Conservation (phyloP, 2,329 filamentous ascomycete genomes). For the Aureobasidium zeae region DNA sequence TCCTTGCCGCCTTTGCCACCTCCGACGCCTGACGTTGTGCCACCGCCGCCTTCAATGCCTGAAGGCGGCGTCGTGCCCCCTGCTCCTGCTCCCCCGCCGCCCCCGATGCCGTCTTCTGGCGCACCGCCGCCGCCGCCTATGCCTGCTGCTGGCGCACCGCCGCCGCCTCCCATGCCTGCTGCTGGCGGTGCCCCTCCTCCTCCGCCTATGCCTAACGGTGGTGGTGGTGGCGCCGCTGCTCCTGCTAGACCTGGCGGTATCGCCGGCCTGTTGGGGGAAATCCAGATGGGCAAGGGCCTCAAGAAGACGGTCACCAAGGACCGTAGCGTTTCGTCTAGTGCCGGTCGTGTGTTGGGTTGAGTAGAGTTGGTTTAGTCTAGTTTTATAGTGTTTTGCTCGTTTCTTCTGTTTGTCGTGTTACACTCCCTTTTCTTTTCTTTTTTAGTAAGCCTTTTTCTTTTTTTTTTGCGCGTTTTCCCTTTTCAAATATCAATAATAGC, state of each 20-base stretch:
- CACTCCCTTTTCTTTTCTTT: not conserved
- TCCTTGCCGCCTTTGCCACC: conserved; percentile 25
- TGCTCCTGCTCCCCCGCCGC: conserved; percentile 30
- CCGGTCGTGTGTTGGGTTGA: conserved; percentile 58
- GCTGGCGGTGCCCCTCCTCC: conserved; percentile 39
- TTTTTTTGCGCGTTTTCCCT: not conserved
- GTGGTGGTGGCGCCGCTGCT: too few relatives aligned
- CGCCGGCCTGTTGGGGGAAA: conserved; percentile 66
- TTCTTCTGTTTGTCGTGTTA: not conserved
- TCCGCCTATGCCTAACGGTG: conserved; percentile 38
- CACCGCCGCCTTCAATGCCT: conserved; percentile 28
- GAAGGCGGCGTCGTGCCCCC: conserved; percentile 19
- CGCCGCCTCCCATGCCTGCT: conserved; percentile 27
- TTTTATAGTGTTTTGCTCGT: not conserved
- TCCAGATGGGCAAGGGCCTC: conserved; percentile 67
- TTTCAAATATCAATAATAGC: too few relatives aligned
- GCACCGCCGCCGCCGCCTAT: conserved; percentile 38
- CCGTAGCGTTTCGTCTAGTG: conserved; percentile 60
- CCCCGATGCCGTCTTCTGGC: conserved; percentile 34
- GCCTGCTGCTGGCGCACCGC: conserved; percentile 27
- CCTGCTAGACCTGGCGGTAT: conserved; percentile 30
- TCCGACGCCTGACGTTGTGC: conserved; percentile 34
- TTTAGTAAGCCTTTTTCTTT: not conserved
- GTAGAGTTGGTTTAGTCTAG: too few relatives aligned
- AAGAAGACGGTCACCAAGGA: conserved; percentile 89